Conservation (phyloP, 306 rosid genomes). For the Ziziphus jujuba region DNA sequence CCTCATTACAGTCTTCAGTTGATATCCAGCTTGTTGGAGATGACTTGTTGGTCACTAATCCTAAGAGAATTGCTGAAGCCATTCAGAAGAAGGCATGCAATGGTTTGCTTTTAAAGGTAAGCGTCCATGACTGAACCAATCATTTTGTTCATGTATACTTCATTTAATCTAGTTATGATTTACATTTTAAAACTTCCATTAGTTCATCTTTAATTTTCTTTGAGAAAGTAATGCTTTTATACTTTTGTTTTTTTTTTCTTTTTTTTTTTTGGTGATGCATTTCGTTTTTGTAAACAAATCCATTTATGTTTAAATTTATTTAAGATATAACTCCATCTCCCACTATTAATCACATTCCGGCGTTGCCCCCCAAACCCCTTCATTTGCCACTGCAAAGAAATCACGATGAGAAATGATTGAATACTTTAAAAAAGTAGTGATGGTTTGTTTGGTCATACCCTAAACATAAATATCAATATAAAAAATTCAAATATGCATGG, state of each 20-base stretch:
- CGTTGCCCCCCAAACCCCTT: no score
- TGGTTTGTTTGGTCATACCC: no score
- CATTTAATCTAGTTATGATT: background rate
- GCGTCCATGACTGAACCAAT: background rate
- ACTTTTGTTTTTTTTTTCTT: no score
- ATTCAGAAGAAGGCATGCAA: conserved; percentile 91
- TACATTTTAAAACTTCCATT: background rate
- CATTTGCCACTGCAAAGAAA: no score
- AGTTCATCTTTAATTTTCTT: background rate
- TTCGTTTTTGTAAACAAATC: no score
- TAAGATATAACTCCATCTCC: no score
- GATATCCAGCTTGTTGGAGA: conserved; percentile 95
- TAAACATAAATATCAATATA: no score
- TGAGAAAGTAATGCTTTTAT: background rate
- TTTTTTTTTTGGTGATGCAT: background rate
- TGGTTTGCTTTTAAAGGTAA: conserved; percentile 91
- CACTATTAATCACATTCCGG: no score
- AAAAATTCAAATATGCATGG: no score
- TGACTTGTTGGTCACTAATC: conserved; percentile 95
- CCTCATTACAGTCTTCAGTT: conserved; percentile 81
- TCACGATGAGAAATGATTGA: no score
- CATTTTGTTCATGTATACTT: background rate
- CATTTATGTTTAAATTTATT: no score
- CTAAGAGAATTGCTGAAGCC: conserved; percentile 84
- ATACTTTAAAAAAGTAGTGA: no score